phyloP scores from a whole-genome alignment of 257 asterid species.

The Solanum microdontum region DNA sequence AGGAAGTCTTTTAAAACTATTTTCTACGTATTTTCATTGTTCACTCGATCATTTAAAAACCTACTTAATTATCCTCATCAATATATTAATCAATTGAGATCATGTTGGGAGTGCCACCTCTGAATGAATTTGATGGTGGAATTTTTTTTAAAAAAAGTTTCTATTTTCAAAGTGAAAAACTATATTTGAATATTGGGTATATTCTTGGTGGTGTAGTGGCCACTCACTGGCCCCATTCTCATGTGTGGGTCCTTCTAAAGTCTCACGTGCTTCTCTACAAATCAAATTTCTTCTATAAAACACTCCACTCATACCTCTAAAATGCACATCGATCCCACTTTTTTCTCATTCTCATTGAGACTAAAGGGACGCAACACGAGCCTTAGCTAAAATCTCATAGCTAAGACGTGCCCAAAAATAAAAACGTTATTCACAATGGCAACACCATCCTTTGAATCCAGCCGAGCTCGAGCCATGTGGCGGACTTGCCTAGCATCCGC shows the following conservation, averaged over 20 bases:
- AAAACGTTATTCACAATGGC: slow-evolving; percentile 6
- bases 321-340: neutral
- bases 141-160: too few species aligned
- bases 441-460: slow-evolving; percentile 11
- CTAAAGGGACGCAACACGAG: neutral
- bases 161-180: too few species aligned
- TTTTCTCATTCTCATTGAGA: neutral
- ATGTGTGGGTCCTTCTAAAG: neutral
- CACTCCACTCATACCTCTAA: slow-evolving; percentile 1
- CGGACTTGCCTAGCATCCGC: slow-evolving; percentile 52
- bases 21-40: neutral
- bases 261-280: slow-evolving; percentile 15
- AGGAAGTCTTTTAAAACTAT: neutral
- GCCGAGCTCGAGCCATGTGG: slow-evolving; percentile 33
- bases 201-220: neutral
- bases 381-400: neutral
- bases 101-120: too few species aligned
- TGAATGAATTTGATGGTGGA: too few species aligned
- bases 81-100: neutral
- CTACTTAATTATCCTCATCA: neutral
- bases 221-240: slow-evolving; percentile 3
- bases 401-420: neutral
- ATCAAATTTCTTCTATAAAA: neutral
- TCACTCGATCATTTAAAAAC: neutral
- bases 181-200: too few species aligned